A percentile compares a stretch with the other conserved stretches of the same genome.
Conservation (phyloP, 345 rosid species). For the Hibiscus syriacus region DNA sequence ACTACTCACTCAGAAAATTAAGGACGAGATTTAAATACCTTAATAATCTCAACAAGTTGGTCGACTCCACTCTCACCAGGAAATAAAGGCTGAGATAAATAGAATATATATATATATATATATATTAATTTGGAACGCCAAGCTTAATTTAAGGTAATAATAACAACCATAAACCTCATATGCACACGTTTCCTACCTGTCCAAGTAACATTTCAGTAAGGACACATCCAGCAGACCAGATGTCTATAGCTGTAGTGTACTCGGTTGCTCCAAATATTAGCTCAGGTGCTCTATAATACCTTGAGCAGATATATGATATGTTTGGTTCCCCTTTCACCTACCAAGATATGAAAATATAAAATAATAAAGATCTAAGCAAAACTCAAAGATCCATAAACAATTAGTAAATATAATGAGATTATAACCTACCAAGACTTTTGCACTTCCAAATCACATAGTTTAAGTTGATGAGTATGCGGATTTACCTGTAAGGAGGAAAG, state of each 20-base stretch:
- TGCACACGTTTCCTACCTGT: slow-evolving; percentile 40
- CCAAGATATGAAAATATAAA: slow-evolving; percentile 9
- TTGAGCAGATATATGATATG: slow-evolving; percentile 92
- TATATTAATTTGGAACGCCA: not conserved
- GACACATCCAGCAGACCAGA: slow-evolving; percentile 99
- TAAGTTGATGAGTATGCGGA: slow-evolving; percentile 97
- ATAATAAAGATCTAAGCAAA: slow-evolving; percentile 2
- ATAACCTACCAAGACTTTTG: slow-evolving; percentile 81
- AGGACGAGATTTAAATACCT: slow-evolving; percentile 52
- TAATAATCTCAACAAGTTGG: slow-evolving; percentile 96
- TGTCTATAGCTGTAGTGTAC: slow-evolving; percentile 84
- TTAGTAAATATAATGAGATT: not conserved
- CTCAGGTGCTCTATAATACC: slow-evolving; percentile 97
- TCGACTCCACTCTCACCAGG: slow-evolving; percentile 98
- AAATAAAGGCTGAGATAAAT: slow-evolving; percentile 68
- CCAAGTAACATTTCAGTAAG: slow-evolving; percentile 90
- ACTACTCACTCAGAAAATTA: not conserved
- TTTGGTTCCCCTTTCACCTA: slow-evolving; percentile 99
- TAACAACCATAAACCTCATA: not conserved
- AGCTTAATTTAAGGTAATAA: not conserved
- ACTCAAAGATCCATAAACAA: not conserved
- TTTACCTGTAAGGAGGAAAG: slow-evolving; percentile 51
- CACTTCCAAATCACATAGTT: slow-evolving; percentile 98
- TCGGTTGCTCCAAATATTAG: slow-evolving; percentile 98
- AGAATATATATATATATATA: too few relatives aligned